Percentiles rank a stretch among this genome's conserved stretches.
Evolutionary conservation across 2,329 filamentous ascomycete species (phyloP).

Genomic region (Lachnellula hyalina): DNA sequence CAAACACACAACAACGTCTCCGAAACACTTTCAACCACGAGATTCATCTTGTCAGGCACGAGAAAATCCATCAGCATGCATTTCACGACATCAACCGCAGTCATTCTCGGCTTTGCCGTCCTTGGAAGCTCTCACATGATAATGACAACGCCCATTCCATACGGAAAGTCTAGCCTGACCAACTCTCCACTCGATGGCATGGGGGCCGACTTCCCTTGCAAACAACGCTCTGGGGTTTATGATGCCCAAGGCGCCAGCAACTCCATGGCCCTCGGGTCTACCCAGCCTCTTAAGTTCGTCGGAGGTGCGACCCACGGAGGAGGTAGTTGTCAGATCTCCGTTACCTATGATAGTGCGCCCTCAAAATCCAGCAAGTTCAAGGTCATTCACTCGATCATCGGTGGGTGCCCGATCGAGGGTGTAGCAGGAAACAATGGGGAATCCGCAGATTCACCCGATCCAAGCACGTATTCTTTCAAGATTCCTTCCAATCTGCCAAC

Average conservation of each 20-base stretch:
- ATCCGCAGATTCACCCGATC: constrained; percentile 38
- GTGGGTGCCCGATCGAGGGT: constrained; percentile 69
- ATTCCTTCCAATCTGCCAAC: constrained; percentile 67
- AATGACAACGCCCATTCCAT: constrained; percentile 65
- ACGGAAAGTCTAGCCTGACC: constrained; percentile 40
- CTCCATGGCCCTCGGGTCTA: constrained; percentile 57
- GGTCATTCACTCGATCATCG: constrained; percentile 83
- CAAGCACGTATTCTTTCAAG: constrained; percentile 60
- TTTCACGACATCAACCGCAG: constrained; percentile 46
- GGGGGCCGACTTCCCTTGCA: constrained; percentile 79
- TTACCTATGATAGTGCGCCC: constrained; percentile 72
- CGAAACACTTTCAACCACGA: background rate
- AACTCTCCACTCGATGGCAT: constrained; percentile 58
- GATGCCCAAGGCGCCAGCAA: constrained; percentile 47
- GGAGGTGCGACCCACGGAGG: constrained; percentile 81
- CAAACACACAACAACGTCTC: background rate
- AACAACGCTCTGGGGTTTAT: constrained; percentile 48
- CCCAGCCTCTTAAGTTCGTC: constrained; percentile 57
- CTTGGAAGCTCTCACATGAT: constrained; percentile 69
- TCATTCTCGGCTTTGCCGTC: constrained; percentile 52
- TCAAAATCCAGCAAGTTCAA: constrained; percentile 68
- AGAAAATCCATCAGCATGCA: constrained; percentile 34
- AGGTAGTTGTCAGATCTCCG: constrained; percentile 82
- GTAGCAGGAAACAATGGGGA: constrained; percentile 52
- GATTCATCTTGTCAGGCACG: constrained; percentile 25